These are phyloP conservation scores for Podila minutissima DNA, from an alignment of 192 early-diverging fungal genomes.

Conservation along the genomic window DNA sequence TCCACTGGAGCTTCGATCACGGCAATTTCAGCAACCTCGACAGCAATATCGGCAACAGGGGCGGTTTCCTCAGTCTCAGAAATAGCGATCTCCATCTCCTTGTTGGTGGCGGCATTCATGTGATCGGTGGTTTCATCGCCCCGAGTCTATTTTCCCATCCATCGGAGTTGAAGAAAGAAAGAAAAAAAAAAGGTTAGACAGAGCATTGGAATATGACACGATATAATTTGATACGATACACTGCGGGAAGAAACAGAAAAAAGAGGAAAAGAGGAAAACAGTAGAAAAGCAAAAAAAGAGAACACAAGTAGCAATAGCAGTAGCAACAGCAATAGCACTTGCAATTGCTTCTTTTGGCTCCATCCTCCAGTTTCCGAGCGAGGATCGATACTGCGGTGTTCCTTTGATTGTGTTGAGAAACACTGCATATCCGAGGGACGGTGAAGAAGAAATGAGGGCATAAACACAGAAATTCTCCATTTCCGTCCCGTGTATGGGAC, in stretches of 20 bases:
- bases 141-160: background rate
- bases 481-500: no score
- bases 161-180: background rate
- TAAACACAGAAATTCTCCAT: no score
- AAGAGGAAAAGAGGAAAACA: background rate
- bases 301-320: background rate
- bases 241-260: background rate
- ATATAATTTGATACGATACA: no score
- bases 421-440: no score
- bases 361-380: no score
- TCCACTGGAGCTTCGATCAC: background rate
- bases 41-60: background rate
- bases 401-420: no score
- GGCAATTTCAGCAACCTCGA: background rate
- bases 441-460: no score
- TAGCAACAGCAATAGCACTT: no score
- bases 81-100: background rate
- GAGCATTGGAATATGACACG: background rate
- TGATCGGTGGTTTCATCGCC: conserved; percentile 1
- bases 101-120: conserved; percentile 3
- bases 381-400: no score
- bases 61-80: background rate
- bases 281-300: background rate
- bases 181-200: background rate
- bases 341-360: no score